Base-by-base conservation (phyloP, 257 asterid species). In the Solanum bukasovii region DNA sequence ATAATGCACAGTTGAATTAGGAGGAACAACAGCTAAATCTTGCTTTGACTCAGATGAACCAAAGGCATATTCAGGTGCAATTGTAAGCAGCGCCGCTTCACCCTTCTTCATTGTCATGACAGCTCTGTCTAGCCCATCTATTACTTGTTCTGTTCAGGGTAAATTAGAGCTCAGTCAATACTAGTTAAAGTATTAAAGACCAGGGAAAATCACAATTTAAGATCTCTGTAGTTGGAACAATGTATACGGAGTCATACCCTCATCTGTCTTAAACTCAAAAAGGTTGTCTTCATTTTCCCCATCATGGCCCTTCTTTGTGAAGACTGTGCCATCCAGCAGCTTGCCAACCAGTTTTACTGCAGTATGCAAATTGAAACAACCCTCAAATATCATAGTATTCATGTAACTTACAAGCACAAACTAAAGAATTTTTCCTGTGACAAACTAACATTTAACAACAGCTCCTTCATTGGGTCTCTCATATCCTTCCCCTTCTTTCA, bases 391-490 rank as follows among this genome's bases (percentile, higher is more conserved):
- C 12, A 21, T 31, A 23, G 61, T 37, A 46, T 13, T 29, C 27
- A 14, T 21, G 21, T 6, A 75, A 25, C 85, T 79, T 6, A 37
- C 6, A 2, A 6, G 40, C 7, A 46, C 84, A 68, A 12, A 7
- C 40, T 65, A 23, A 10, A 5, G 6, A 12, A 33, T 65, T 16
- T 18, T 12, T 18, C 16, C 13, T 6, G 13, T 34, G 56, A 86
- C 86, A 78, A 87, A 93, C 97, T 78, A 87, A 94, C 98, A 87
- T 90, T 92, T 94, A 78, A 95, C 98, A 42, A 92, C 89, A 23
- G 96, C 92, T 90, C 97, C 95, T 89, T 94, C 98, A 68, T 93
- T 94, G 12, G 96, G 98, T 18, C 84, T 88, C 75, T 94, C 98
- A 34, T 93, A 94, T 34, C 97, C 97, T 85, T 95, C 96, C 67